Conservation (phyloP, 2,329 filamentous ascomycete genomes). For the Fusarium xyrophilum region DNA sequence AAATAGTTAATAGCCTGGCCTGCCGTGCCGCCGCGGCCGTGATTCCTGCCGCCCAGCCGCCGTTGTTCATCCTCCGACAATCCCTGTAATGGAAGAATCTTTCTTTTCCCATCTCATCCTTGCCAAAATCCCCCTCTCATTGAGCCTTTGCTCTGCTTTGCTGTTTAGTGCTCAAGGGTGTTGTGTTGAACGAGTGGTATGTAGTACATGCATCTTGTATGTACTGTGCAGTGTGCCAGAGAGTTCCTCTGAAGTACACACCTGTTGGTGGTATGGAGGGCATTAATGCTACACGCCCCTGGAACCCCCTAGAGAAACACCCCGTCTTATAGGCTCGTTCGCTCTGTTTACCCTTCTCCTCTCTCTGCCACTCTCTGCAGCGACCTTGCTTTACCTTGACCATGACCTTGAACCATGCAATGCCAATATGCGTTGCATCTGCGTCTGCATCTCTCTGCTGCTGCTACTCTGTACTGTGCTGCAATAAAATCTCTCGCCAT, state of each 20-base stretch:
- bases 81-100: conserved; percentile 12
- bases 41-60: conserved; percentile 34
- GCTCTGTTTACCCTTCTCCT: conserved; percentile 15
- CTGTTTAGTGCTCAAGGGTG: conserved; percentile 17
- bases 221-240: conserved; percentile 18
- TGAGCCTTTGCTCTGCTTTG: background rate
- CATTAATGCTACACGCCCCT: conserved; percentile 10
- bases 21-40: conserved; percentile 29
- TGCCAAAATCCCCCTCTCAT: background rate
- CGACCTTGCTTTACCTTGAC: background rate
- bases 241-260: conserved; percentile 16
- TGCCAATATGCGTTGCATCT: conserved; percentile 23
- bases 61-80: conserved; percentile 1
- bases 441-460: conserved; percentile 15
- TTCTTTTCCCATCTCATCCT: conserved; percentile 3
- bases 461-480: conserved; percentile 14
- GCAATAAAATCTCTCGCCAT: conserved; percentile 35
- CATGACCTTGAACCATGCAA: conserved; percentile 24
- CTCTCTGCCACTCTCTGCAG: background rate
- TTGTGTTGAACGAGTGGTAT: background rate
- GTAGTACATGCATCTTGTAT: conserved; percentile 7
- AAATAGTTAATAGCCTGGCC: conserved; percentile 1
- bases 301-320: conserved; percentile 3
- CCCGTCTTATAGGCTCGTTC: background rate
- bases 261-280: background rate